phyloP scores from a whole-genome alignment of 2,329 filamentous ascomycete genomes.

The Phialocephala sp. region DNA sequence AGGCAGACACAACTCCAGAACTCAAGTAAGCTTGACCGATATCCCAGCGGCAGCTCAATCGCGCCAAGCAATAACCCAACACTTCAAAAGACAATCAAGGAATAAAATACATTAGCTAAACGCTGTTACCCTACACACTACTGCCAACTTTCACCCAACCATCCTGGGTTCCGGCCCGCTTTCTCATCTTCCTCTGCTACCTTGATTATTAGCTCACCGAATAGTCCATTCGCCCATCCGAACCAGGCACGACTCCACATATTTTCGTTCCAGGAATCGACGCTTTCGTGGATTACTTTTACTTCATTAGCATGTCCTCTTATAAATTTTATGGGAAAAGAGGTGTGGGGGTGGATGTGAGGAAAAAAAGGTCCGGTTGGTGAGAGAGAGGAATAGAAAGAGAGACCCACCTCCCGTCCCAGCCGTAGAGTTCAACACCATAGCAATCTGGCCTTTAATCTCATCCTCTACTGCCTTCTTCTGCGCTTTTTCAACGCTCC shows the following conservation, averaged over 20 bases:
- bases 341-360: neutral
- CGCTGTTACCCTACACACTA: neutral
- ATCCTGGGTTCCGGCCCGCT: conserved; percentile 21
- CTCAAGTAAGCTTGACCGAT: too few species aligned
- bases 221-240: conserved; percentile 82
- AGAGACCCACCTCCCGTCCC: conserved; percentile 44
- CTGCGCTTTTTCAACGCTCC: conserved; percentile 12
- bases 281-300: conserved; percentile 64
- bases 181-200: conserved; percentile 31
- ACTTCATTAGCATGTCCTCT: conserved; percentile 34
- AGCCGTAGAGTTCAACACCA: conserved; percentile 35
- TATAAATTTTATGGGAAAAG: neutral
- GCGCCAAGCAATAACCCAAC: neutral
- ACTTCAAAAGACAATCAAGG: too few species aligned
- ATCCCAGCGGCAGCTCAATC: too few species aligned
- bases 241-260: conserved; percentile 61
- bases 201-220: conserved; percentile 65
- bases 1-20: too few species aligned
- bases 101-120: too few species aligned
- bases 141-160: conserved; percentile 34
- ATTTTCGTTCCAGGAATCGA: conserved; percentile 49
- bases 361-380: conserved; percentile 46
- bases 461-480: conserved; percentile 37
- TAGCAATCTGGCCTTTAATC: conserved; percentile 37
- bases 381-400: conserved; percentile 48